Conservation (phyloP, 2,329 filamentous ascomycete species). For the Ceratocystis eucalypticola region DNA sequence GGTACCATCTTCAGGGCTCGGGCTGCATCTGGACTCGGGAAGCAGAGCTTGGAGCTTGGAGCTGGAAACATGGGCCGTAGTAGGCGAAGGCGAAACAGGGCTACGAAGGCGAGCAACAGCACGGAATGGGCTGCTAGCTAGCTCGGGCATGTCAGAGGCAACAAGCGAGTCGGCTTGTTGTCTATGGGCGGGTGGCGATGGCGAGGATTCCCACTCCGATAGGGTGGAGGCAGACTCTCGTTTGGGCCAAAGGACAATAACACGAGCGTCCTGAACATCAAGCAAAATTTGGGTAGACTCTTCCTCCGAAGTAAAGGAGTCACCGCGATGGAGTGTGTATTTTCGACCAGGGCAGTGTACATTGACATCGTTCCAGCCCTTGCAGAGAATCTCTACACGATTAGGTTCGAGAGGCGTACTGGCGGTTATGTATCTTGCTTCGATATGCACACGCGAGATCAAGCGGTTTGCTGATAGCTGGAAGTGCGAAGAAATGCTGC, state of each 20-base stretch:
- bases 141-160: background rate
- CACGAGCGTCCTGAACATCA: constrained; percentile 83
- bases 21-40: constrained; percentile 23
- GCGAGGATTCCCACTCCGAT: constrained; percentile 57
- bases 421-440: constrained; percentile 67
- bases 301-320: constrained; percentile 80
- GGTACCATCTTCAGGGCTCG: constrained; percentile 22
- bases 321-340: constrained; percentile 75
- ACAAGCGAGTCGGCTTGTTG: background rate
- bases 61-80: constrained; percentile 31
- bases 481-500: constrained; percentile 88
- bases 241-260: constrained; percentile 77
- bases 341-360: constrained; percentile 80
- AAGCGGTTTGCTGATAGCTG: constrained; percentile 85
- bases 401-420: constrained; percentile 54
- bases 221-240: constrained; percentile 44
- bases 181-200: constrained; percentile 21
- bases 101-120: constrained; percentile 9
- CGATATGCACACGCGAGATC: constrained; percentile 86
- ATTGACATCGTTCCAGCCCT: constrained; percentile 91
- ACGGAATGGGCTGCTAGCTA: constrained; percentile 12
- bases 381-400: constrained; percentile 76
- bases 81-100: constrained; percentile 26
- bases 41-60: constrained; percentile 34
- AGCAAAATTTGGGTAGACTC: constrained; percentile 84